Evolutionary conservation across 176 grass and related monocot species (phyloP).

Genomic region (Poa pratensis): DNA sequence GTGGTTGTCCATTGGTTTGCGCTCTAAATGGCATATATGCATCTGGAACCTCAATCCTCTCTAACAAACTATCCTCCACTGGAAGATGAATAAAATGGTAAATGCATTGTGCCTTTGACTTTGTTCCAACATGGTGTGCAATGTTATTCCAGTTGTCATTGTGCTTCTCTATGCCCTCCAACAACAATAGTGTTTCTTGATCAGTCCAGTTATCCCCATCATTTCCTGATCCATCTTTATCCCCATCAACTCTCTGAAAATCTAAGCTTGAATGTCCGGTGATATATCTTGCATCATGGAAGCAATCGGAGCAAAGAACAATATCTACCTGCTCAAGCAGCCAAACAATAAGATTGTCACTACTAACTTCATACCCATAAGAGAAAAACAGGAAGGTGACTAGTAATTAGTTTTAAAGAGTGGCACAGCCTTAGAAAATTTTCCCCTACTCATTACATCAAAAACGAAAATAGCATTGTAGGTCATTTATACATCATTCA

Average conservation of each 20-base stretch:
- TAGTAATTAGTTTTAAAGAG: slow-evolving; percentile 7
- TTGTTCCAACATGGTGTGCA: slow-evolving; percentile 83
- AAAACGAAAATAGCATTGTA: not conserved
- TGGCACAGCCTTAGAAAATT: not conserved
- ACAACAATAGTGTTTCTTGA: slow-evolving; percentile 85
- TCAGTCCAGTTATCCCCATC: slow-evolving; percentile 83
- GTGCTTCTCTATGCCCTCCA: slow-evolving; percentile 91
- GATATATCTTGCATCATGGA: slow-evolving; percentile 84
- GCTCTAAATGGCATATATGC: slow-evolving; percentile 27
- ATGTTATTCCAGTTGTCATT: slow-evolving; percentile 88
- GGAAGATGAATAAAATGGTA: slow-evolving; percentile 95
- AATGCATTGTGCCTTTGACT: slow-evolving; percentile 97
- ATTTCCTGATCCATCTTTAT: slow-evolving; percentile 58
- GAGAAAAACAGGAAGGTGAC: slow-evolving; percentile 14
- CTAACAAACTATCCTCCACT: slow-evolving; percentile 76
- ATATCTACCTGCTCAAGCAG: slow-evolving; percentile 74
- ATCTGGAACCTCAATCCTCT: slow-evolving; percentile 75
- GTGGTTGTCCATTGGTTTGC: slow-evolving; percentile 43
- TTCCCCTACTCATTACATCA: not conserved
- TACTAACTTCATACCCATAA: not conserved
- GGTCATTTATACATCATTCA: slow-evolving; percentile 1
- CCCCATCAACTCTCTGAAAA: slow-evolving; percentile 69
- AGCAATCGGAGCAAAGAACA: slow-evolving; percentile 77
- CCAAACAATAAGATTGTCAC: slow-evolving; percentile 37
- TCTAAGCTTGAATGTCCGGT: slow-evolving; percentile 85